Evolutionary conservation across 2,329 filamentous ascomycete species (phyloP), one percentile per base, ranked within the genome.

Genomic region (Mollisiaceae sp.): DNA sequence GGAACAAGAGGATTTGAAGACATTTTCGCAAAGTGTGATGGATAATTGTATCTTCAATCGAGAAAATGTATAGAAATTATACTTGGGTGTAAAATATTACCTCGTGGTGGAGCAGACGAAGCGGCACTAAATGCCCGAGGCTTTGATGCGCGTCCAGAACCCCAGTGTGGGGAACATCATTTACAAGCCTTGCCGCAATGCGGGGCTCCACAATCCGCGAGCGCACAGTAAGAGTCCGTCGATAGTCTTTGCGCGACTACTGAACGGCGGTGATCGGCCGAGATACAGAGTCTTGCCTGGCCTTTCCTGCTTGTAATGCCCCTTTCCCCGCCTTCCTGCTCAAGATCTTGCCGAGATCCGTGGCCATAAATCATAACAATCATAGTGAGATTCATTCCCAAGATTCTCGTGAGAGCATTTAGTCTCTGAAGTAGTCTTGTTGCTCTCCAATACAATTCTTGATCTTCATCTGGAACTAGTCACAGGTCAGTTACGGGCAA

Each of bases 191-290:
- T 24, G n/a, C 22, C 20, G 32, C 14, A 54, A 54, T 54, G 50
- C 50, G 50, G 50, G 50, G 24, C 24, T 35, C 50, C 50, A 54
- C 24, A 54, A 54, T 54, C 50, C 50, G 24, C n/a, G 50, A 32
- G 14, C 50, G 50, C 50, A 54, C 24, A 18, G 22, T 54, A 12
- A 12, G 27, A 27, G 2, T n/a, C 50, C 50, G 50, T 54, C 24
- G 14, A 24, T 24, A 54, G 50, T 32, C 12, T 18, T 35, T 27
- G 50, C 32, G 22, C 6, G 50, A 32, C 24, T n/a, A 54, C 18
- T 27, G 50, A 18, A 35, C 15, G 50, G 22, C 18, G 8, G 24
- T 35, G 24, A 35, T 32, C 50, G 8, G 50, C 50, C 27, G 24
- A 27, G 14, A 27, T 8, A 20, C 11, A 6, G 9, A 12, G 47